phyloP scores from a whole-genome alignment of 2,329 filamentous ascomycete species.

The Zymoseptoria brevis region DNA sequence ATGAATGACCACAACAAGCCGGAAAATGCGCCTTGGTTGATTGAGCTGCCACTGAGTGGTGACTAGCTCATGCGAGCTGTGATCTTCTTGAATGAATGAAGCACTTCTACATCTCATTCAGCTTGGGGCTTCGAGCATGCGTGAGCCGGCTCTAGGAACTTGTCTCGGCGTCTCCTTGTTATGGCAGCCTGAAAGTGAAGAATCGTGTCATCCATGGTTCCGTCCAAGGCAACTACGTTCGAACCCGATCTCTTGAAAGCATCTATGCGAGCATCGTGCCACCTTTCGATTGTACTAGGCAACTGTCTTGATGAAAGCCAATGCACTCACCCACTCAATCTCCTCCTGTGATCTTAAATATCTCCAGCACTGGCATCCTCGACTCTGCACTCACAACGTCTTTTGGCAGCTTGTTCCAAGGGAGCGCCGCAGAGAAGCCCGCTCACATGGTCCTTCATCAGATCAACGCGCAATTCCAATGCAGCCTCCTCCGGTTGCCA shows the following conservation, averaged over 20 bases:
- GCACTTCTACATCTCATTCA: background rate
- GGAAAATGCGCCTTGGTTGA: slow-evolving; percentile 47
- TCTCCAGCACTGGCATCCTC: background rate
- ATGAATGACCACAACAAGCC: slow-evolving; percentile 43
- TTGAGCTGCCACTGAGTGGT: slow-evolving; percentile 36
- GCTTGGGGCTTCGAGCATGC: background rate
- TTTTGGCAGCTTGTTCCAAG: background rate
- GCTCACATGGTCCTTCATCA: background rate
- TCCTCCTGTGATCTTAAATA: background rate
- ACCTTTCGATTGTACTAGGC: background rate
- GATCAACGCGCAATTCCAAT: background rate
- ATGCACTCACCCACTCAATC: too few species aligned
- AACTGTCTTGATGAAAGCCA: background rate
- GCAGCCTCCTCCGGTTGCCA: background rate
- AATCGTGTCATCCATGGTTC: background rate
- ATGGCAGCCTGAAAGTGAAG: background rate
- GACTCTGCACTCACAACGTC: background rate
- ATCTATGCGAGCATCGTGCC: too few species aligned
- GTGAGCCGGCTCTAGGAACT: background rate
- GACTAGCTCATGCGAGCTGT: background rate
- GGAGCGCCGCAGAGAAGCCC: background rate
- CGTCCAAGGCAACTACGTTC: background rate
- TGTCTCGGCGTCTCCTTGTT: background rate
- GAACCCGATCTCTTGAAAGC: background rate
- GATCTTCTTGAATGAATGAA: background rate